These are phyloP conservation scores for Przewalskia tangutica DNA, from an alignment of 257 asterid species.

Conservation along the genomic window DNA sequence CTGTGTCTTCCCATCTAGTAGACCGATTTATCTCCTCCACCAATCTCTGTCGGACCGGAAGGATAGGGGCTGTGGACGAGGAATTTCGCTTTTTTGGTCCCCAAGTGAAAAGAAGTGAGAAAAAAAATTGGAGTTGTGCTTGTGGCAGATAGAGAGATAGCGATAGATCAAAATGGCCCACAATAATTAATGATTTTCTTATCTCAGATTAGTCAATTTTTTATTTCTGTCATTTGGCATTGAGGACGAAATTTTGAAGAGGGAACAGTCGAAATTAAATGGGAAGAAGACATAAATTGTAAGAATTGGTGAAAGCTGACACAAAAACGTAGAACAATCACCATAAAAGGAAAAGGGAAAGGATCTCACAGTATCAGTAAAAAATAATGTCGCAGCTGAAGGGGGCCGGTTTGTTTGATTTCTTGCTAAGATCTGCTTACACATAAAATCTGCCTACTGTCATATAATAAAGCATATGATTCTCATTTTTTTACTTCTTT, in stretches of 20 bases:
- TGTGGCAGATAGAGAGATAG: background rate
- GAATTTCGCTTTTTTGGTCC: too few species aligned
- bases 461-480: background rate
- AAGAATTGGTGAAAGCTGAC: constrained; percentile 5
- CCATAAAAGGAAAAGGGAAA: background rate
- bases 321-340: background rate
- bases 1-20: too few species aligned
- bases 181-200: background rate
- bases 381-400: background rate
- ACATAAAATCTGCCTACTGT: background rate
- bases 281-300: background rate
- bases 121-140: too few species aligned
- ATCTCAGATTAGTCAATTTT: background rate
- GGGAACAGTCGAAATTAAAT: background rate
- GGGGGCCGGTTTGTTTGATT: background rate
- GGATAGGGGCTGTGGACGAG: too few species aligned
- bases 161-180: background rate
- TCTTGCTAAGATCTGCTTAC: background rate
- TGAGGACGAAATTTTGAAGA: background rate
- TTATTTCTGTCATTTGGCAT: background rate
- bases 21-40: too few species aligned
- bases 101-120: too few species aligned
- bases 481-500: background rate
- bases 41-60: too few species aligned
- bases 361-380: background rate